Evolutionary conservation across 148 eudicot species (phyloP).

Genomic region (Cornus kousa): DNA sequence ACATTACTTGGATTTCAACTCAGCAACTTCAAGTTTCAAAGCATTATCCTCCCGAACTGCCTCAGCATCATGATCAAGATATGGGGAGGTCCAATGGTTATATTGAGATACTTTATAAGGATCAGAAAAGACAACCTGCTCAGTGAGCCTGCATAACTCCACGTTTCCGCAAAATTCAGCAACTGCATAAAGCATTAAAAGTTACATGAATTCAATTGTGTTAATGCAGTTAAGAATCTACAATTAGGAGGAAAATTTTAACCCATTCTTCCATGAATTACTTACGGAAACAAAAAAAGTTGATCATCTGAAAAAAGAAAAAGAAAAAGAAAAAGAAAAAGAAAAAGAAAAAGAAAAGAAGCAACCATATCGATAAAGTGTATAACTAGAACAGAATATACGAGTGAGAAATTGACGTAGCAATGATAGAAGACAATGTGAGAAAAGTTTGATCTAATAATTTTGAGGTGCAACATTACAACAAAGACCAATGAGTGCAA

Average conservation of each 20-base stretch:
- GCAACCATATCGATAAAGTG: neutral
- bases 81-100: conserved; percentile 89
- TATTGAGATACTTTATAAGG: conserved; percentile 79
- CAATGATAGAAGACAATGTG: neutral
- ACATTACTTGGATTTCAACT: conserved; percentile 74
- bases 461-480: neutral
- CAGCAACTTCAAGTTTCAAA: conserved; percentile 85
- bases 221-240: neutral
- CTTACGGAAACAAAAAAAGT: neutral
- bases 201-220: neutral
- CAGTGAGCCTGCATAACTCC: conserved; percentile 95
- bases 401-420: neutral
- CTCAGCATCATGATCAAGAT: conserved; percentile 80
- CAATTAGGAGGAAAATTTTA: neutral
- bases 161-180: conserved; percentile 92
- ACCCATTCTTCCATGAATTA: neutral
- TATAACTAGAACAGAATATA: neutral
- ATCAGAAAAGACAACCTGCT: conserved; percentile 92
- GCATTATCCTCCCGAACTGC: conserved; percentile 80
- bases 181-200: conserved; percentile 49
- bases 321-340: neutral
- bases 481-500: neutral
- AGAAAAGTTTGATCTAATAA: neutral
- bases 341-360: neutral
- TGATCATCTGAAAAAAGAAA: neutral